Conservation (phyloP, 73 alveolate species). For the Breviolum minutum region DNA sequence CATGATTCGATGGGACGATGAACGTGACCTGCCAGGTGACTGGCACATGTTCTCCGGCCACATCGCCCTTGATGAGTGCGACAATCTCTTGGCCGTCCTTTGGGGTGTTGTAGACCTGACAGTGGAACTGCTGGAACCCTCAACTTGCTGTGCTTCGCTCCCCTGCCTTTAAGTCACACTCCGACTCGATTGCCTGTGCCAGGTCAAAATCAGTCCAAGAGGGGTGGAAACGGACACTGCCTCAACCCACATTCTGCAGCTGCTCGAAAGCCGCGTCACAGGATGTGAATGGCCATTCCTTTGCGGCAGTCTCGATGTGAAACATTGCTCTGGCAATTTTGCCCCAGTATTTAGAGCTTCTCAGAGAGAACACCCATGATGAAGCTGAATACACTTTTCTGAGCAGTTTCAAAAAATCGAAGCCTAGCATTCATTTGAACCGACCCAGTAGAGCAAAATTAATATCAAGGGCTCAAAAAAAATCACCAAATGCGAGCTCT, state of each 20-base stretch:
- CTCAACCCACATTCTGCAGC: conserved; percentile 95
- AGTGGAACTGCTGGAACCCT: background rate
- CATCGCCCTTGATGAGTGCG: conserved; percentile 75
- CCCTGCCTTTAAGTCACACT: conserved; percentile 62
- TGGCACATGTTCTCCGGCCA: conserved; percentile 65
- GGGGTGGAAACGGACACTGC: background rate
- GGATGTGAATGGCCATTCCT: conserved; percentile 42
- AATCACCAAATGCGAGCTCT: no score
- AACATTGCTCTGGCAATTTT: no score
- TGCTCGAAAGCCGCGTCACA: conserved; percentile 18
- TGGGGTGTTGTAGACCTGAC: conserved; percentile 71
- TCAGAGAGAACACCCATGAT: no score
- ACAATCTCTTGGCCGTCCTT: conserved; percentile 90
- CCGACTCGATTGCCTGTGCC: conserved; percentile 58
- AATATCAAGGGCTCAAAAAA: no score
- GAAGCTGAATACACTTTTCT: no score
- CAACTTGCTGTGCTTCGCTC: no score
- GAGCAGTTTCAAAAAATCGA: no score
- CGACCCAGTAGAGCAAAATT: no score
- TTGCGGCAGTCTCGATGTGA: background rate
- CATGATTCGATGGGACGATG: background rate
- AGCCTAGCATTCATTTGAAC: no score
- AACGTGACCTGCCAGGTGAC: background rate
- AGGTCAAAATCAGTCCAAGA: background rate
- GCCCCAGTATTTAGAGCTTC: no score